Base-by-base conservation (phyloP, 2,329 filamentous ascomycete genomes). In the Colletotrichum australisinense region DNA sequence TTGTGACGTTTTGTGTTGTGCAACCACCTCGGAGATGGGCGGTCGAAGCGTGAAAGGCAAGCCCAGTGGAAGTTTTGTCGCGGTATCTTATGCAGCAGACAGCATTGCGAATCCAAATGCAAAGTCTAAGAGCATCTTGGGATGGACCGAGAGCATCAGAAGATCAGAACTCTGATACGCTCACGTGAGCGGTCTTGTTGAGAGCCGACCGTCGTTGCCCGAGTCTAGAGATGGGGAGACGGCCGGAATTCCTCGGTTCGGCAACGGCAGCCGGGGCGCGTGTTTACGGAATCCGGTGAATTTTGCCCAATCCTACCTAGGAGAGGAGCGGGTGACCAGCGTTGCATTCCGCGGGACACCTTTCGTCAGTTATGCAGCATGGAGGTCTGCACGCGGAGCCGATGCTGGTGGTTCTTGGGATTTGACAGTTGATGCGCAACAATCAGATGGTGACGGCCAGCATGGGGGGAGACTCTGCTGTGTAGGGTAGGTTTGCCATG, bases 201-300 rank as follows among this genome's bases (percentile, higher is more conserved):
- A 30, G 62, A 55, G 62, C 62, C 14, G 28, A 35, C 42, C 59
- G 60, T 32, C 35, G 59, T 38, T 26, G 38, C 24, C 42, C 24
- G 38, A 49, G 19, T 12, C 56, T 62, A 35, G 32, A 56, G 26
- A 52, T 26, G 42, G 67, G 63, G 55, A 68, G 38, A 60, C 56
- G 57, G 8, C 49, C 65, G 70, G 56, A 70, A 62, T 62, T 65
- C 59, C 70, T 73, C 70, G 67, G 67, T 73, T 73, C 67, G 70
- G 67, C 24, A 35, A 35, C 58, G 56, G 67, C 46, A 22, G 5
- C 57, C 16, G 26, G 42, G 7, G 53, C 32, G 35, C 55, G 59
- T 56, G 38, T 46, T 46, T 64, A 60, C 24, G 32, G n/a, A 62
- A 59, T n/a, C 60, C 46, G 56, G 67, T 55, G 67, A 65, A 57